phyloP scores from a whole-genome alignment of 2,329 filamentous ascomycete genomes.

The Periconia digitata region DNA sequence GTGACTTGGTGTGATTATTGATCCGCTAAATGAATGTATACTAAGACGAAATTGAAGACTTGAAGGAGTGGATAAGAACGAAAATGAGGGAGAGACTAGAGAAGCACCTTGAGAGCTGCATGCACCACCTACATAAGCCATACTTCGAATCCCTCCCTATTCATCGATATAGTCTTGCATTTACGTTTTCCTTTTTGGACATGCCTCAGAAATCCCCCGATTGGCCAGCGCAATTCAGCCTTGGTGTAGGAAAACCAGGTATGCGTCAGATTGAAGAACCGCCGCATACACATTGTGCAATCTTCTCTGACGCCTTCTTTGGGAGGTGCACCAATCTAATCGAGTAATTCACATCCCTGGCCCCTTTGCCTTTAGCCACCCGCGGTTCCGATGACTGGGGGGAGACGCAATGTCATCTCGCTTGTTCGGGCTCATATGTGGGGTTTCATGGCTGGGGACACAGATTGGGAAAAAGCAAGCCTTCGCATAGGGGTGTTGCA shows the following conservation, averaged over 20 bases:
- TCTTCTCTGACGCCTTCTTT: neutral
- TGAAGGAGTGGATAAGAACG: neutral
- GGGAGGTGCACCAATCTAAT: neutral
- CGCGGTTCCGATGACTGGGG: neutral
- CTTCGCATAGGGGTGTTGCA: neutral
- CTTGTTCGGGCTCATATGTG: neutral
- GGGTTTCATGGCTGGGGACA: neutral
- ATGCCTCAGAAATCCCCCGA: neutral
- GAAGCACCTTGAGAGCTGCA: neutral
- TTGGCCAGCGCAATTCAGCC: neutral
- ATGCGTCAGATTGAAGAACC: neutral
- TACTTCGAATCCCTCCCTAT: neutral
- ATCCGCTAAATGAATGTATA: neutral
- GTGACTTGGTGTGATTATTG: neutral
- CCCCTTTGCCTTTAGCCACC: neutral
- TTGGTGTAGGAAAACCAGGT: neutral
- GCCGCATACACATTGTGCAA: neutral
- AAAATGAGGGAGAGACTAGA: neutral
- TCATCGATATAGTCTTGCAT: neutral
- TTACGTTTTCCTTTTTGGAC: neutral
- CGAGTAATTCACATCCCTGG: neutral
- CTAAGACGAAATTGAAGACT: neutral
- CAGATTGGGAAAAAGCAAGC: too few species aligned
- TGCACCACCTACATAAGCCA: neutral
- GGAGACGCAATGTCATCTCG: neutral